Evolutionary conservation across 495 filamentous ascomycete species (phyloP), one percentile per base, ranked within the genome.

Genomic region (Penicillium salamii): DNA sequence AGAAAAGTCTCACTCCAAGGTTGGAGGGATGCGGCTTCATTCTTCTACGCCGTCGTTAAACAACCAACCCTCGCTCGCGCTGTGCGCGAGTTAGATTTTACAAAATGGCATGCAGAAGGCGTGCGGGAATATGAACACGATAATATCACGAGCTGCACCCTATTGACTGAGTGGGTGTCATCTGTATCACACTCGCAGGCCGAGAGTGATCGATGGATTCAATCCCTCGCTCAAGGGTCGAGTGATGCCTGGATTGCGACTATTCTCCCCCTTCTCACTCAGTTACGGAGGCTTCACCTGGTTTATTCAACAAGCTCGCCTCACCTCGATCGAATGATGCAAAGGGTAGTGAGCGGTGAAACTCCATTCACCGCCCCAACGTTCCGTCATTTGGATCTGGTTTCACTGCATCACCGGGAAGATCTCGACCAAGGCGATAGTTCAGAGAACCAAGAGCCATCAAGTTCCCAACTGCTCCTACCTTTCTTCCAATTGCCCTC

Each of bases 161-260:
- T n/a, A 0, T 53, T 66, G 20, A 52, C n/a, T 1, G 17, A 50
- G 11, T 56, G 42, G 42, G 24, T 62, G 5, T 14, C 24, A 4
- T 13, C 12, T 5, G 29, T 54, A 5, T 61, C 63, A 34, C 49
- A 58, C 35, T 59, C 61, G 1, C 8, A 48, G 1, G 48, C 50
- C 18, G 68, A 71, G 40, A 37, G 52, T n/a, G 13, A 29, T 5
- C 49, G 53, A 46, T 71, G 68, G 66, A 41, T 38, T 14, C 33
- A 61, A 36, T 50, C 57, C 40, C 62, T 71, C 23, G 39, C 35
- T 1, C 15, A 53, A 5, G 62, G 61, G 5, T 36, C 54, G 0
- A 57, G 50, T 11, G 66, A 71, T 23, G 58, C 65, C 2, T 71
- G 68, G 68, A 58, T 62, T 31, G 66, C 66, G 0, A 51, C 67